Evolutionary conservation across 495 filamentous ascomycete genomes (phyloP), one percentile per base, ranked within the genome.

Genomic region (Talaromyces proteolyticus): DNA sequence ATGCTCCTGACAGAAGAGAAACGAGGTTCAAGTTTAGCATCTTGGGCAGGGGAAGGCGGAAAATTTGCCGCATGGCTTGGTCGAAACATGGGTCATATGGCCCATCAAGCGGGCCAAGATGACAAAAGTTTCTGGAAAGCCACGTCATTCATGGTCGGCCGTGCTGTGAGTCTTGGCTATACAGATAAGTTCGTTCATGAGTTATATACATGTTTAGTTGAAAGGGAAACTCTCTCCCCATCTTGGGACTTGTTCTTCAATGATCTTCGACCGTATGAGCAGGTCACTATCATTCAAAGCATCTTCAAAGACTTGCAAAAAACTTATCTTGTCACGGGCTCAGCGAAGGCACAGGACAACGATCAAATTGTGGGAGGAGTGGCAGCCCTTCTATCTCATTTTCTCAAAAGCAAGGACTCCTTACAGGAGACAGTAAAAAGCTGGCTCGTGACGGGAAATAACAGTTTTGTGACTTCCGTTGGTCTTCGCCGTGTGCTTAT

Each of bases 61-160:
- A 54, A 74, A 8, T 97, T 86, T 69, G 71, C 77, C 7, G 56
- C 64, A 4, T 97, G 94, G 93, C 64, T 96, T 11, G 90, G 85
- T n/a, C 49, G 38, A n/a, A 88, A 83, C 56, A 72, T 91, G 37
- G 72, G 73, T 12, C 49, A 67, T 18, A 77, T 85, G 67, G 63
- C 69, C 21, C 63, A 63, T 36, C 63, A 72, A 12, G 51, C 63
- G 18, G 48, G 52, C 3, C 38, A 52, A 3, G 56, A 69, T 20
- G 65, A 79, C 22, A 70, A 75, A 24, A 63, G 64, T 19, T 63
- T 52, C 2, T 74, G 72, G 70, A 84, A 79, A 52, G 61, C 78
- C 25, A 74, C 78, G 19, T 75, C 81, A 40, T 74, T 81, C 36
- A 55, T 96, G 22, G 72, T 85, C 26, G 74, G 75, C 8, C 86